These are phyloP conservation scores for Scenedesmus sp. DNA, from an alignment of 163 green algal genomes.

Conservation along the genomic window DNA sequence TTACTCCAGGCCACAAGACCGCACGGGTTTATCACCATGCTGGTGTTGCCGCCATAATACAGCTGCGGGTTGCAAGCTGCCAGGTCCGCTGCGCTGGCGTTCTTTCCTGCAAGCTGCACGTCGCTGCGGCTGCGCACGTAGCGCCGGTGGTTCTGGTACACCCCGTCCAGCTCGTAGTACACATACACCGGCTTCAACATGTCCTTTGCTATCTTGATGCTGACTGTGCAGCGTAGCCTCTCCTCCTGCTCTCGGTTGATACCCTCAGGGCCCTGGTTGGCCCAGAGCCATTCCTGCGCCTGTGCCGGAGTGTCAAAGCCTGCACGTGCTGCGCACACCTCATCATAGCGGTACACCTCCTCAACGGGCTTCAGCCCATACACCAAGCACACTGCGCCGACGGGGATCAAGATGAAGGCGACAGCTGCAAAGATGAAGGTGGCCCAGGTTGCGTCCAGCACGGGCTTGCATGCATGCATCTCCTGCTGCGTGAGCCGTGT, in stretches of 20 bases:
- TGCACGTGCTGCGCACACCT: slow-evolving; percentile 56
- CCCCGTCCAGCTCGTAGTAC: slow-evolving; percentile 92
- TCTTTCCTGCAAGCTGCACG: slow-evolving; percentile 77
- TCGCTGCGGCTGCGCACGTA: slow-evolving; percentile 86
- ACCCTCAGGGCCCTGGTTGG: background rate
- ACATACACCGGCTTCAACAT: slow-evolving; percentile 94
- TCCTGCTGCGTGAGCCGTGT: slow-evolving; percentile 86
- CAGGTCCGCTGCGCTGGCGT: background rate
- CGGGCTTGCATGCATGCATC: slow-evolving; percentile 79
- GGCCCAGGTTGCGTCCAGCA: slow-evolving; percentile 80
- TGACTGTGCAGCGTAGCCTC: slow-evolving; percentile 63
- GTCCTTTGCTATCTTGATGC: slow-evolving; percentile 67
- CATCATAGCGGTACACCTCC: slow-evolving; percentile 70
- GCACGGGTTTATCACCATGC: slow-evolving; percentile 89
- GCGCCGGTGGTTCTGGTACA: slow-evolving; percentile 96
- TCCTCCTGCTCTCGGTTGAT: slow-evolving; percentile 1
- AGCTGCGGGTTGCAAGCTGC: slow-evolving; percentile 59
- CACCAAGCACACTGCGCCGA: slow-evolving; percentile 75
- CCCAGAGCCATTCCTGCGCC: background rate
- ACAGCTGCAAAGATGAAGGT: slow-evolving; percentile 83
- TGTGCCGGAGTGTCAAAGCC: background rate
- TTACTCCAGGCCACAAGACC: slow-evolving; percentile 92
- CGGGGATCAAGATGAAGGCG: slow-evolving; percentile 83
- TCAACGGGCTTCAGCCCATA: slow-evolving; percentile 74
- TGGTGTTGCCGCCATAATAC: slow-evolving; percentile 25